Evolutionary conservation across 768 basidiomycete species (phyloP), one percentile per base, ranked within the genome.

Genomic region (Tylopilus cervinicoccineus): DNA sequence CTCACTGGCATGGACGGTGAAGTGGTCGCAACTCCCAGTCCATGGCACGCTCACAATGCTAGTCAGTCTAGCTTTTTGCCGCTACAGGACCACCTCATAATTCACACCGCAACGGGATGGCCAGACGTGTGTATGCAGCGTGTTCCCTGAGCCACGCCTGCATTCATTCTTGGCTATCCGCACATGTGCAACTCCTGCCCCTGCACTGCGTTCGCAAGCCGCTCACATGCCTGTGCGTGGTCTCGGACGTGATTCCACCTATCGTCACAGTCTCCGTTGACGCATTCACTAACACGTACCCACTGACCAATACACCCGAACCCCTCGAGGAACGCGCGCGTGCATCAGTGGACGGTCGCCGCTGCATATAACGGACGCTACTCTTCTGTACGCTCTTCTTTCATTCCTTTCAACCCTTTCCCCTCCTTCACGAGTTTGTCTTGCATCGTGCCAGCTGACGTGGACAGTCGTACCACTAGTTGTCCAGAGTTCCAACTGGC

Each of bases 281-380:
- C 37, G 32, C 38, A 43, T 44, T 27, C 41, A 49, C 33, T 33
- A 27, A 29, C 58, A 58, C 51, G 50, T 50, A 28, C 33, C 28
- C 42, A 20, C 23, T 37, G 24, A 17, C 51, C 34, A 45, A 51
- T 61, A 36, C 31, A 34, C 48, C 49, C 41, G 43, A 33, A 23
- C 41, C 47, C 61, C 44, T 55, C 32, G 36, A 32, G 42, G 43
- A 55, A 55, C 49, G 53, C 52, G 47, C 54, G 38, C 40, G 19
- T 54, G 45, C 39, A 28, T 42, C 40, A 23, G 39, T 50, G 24
- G 38, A 38, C 22, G 26, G 29, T 38, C 40, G 33, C 37, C 64
- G 47, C 47, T 43, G 41, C 61, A 61, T 62, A 64, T 62, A 62
- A 55, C 46, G 36, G 51, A 53, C 34, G 37, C 33, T 44, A 19